phyloP scores from a whole-genome alignment of 2,329 filamentous ascomycete species.

The Paecilomyces dactylethromorphus region DNA sequence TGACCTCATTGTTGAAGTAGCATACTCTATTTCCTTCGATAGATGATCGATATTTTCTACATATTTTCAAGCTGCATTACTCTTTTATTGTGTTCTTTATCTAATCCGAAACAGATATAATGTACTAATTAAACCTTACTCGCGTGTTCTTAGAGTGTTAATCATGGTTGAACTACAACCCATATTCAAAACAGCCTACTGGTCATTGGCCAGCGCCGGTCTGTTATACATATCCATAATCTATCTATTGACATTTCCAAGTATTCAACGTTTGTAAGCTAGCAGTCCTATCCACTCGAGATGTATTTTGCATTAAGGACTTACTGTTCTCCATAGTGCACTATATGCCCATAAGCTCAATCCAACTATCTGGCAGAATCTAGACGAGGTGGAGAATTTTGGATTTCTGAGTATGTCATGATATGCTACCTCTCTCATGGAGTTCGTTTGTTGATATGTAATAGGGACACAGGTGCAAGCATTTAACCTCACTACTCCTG shows the following conservation, averaged over 20 bases:
- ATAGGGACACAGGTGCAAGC: constrained; percentile 81
- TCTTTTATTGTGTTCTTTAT: neutral
- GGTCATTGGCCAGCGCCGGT: constrained; percentile 53
- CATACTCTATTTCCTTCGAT: neutral
- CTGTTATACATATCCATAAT: constrained; percentile 62
- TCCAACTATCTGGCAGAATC: constrained; percentile 63
- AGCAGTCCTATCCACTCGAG: neutral
- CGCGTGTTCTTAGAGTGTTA: neutral
- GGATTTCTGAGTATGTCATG: constrained; percentile 69
- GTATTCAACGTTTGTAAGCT: constrained; percentile 72
- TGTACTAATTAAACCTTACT: neutral
- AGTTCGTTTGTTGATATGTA: neutral
- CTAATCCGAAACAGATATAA: neutral
- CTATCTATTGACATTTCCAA: constrained; percentile 59
- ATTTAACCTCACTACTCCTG: constrained; percentile 68
- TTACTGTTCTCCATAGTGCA: constrained; percentile 46
- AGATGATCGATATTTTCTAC: neutral
- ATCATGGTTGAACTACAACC: constrained; percentile 34
- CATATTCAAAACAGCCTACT: constrained; percentile 48
- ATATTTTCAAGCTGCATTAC: neutral
- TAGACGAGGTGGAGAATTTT: constrained; percentile 72
- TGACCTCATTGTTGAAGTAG: neutral
- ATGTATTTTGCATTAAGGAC: neutral
- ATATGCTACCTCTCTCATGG: neutral
- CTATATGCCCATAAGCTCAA: constrained; percentile 80